Evolutionary conservation across 2,329 filamentous ascomycete species (phyloP).

Genomic region (Harringtonia aguacate): DNA sequence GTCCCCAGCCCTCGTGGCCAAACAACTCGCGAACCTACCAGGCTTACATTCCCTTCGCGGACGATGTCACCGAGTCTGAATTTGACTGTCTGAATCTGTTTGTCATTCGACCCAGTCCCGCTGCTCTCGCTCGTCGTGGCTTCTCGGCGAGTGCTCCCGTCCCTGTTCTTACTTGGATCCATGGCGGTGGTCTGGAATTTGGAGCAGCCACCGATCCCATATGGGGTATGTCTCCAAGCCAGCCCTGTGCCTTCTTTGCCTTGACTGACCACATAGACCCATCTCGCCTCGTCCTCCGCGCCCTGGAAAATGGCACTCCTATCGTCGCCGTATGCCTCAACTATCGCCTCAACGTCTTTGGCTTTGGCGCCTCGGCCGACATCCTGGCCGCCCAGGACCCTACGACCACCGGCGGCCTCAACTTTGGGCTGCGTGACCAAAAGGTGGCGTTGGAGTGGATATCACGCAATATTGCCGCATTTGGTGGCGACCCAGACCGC

Average conservation of each 20-base stretch:
- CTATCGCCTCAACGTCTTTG: too few species aligned
- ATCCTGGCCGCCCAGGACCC: background rate
- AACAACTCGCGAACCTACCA: slow-evolving; percentile 3
- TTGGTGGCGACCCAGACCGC: slow-evolving; percentile 36
- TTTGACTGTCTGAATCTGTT: slow-evolving; percentile 5
- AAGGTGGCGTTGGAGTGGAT: slow-evolving; percentile 37
- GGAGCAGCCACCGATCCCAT: too few species aligned
- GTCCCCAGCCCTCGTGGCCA: background rate
- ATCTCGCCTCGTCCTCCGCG: too few species aligned
- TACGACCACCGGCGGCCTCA: slow-evolving; percentile 15
- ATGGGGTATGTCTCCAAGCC: too few species aligned
- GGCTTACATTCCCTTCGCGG: slow-evolving; percentile 4
- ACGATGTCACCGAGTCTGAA: slow-evolving; percentile 2
- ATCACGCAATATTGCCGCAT: slow-evolving; percentile 36
- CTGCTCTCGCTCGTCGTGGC: background rate
- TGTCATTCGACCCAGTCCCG: slow-evolving; percentile 3
- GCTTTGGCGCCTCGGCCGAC: slow-evolving; percentile 3
- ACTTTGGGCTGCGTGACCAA: slow-evolving; percentile 42
- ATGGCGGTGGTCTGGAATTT: too few species aligned
- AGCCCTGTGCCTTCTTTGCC: too few species aligned
- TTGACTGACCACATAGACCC: too few species aligned
- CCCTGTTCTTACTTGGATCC: too few species aligned
- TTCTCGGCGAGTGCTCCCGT: too few species aligned
- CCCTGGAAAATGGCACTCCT: too few species aligned
- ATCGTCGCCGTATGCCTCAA: too few species aligned